Conservation (phyloP, 2,329 filamentous ascomycete species). For the Orbilia quercus region DNA sequence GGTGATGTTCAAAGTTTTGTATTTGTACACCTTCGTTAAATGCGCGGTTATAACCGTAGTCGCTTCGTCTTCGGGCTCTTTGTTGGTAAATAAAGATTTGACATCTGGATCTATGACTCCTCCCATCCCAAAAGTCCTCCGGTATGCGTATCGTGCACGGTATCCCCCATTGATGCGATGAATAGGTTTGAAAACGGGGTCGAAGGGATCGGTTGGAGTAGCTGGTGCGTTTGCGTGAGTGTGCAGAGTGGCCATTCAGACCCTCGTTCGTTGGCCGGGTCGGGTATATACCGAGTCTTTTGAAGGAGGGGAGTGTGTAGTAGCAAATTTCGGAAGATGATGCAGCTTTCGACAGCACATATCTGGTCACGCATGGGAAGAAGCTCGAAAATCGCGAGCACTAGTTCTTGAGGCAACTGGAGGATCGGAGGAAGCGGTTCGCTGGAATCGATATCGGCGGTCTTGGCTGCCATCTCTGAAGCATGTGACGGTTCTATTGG, state of each 20-base stretch:
- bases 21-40: background rate
- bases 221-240: conserved; percentile 5
- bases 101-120: background rate
- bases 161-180: conserved; percentile 5
- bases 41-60: conserved; percentile 3
- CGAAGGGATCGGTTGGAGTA: background rate
- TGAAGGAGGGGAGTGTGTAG: conserved; percentile 10
- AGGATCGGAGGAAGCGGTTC: conserved; percentile 4
- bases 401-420: conserved; percentile 24
- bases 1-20: conserved; percentile 27
- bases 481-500: too few species aligned
- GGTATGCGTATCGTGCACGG: conserved; percentile 8
- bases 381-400: conserved; percentile 19
- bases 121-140: background rate
- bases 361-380: conserved; percentile 39
- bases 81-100: background rate
- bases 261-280: background rate
- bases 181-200: conserved; percentile 18
- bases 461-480: too few species aligned
- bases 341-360: conserved; percentile 2
- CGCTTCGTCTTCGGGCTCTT: background rate
- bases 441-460: background rate
- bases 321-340: conserved; percentile 6
- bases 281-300: conserved; percentile 17
- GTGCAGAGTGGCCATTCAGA: background rate